Base-by-base conservation (phyloP, 192 early-diverging fungal species). In the Radiomyces spectabilis region DNA sequence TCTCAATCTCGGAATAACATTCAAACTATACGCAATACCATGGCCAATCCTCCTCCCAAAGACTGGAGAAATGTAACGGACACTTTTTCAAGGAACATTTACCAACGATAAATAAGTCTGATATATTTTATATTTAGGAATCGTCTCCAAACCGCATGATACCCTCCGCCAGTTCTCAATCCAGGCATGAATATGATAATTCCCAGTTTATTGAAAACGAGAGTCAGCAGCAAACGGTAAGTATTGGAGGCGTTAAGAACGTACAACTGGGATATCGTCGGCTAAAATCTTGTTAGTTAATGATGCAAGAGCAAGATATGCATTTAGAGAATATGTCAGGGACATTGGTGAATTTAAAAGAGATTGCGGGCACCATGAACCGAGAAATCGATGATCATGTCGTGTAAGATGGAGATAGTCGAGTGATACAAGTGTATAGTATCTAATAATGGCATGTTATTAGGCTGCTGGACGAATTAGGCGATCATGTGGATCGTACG, bases 351-450 rank as follows among this genome's bases (percentile, higher is more conserved):
- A 79, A 82, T 44, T 65, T 82, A 48, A 69, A 76, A 27, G 80
- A 75, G n/a, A 82, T 79, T 63, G 80, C 80, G 16, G 54, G 65
- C 2, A 77, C 75, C 0, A 79, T 82, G 72, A 66, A 79, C 38
- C 16, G 39, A 41, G 80, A 82, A 51, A 61, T 82, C 7, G 68
- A 77, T 15, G 75, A 82, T 47, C 80, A 82, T 43, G 73, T 69
- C 1, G 53, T 78, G 74, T 75, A 66, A 31, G 55, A 49, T 37
- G 6, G 12, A 8, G n/a, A 9, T 47, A 13, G 6, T 21, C 15
- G 31, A 8, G 6, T 38, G 19, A 18, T 3, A 22, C 29, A 24
- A 40, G 27, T n/a, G n/a, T n/a, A n/a, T n/a, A n/a, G n/a, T n/a
- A n/a, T n/a, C n/a, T n/a, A n/a, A n/a, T n/a, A n/a, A n/a, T n/a